Evolutionary conservation across 176 grass and related monocot genomes (phyloP).

Genomic region (Carex myosuroides): DNA sequence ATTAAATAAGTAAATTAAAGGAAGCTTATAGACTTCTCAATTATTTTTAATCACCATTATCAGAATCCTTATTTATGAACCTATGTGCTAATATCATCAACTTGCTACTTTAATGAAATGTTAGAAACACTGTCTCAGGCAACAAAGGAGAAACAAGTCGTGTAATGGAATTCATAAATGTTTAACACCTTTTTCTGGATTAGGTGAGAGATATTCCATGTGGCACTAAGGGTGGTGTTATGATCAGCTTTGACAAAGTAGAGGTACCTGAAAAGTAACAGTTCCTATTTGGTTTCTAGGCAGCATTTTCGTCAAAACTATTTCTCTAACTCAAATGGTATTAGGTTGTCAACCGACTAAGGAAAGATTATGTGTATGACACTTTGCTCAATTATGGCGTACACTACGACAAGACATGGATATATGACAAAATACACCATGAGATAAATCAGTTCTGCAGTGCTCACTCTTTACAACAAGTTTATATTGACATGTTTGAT

Average conservation of each 20-base stretch:
- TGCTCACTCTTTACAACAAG: conserved; percentile 88
- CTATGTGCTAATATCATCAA: neutral
- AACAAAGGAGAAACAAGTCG: neutral
- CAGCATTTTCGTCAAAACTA: neutral
- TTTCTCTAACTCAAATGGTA: conserved; percentile 13
- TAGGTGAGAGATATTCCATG: conserved; percentile 98
- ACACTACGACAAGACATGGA: conserved; percentile 97
- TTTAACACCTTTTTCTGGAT: conserved; percentile 9
- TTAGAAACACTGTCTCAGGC: neutral
- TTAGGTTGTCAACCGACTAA: conserved; percentile 93
- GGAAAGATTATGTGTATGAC: conserved; percentile 76
- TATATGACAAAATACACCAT: conserved; percentile 99
- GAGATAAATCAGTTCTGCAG: conserved; percentile 99
- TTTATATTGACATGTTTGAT: conserved; percentile 99
- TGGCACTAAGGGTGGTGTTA: conserved; percentile 98
- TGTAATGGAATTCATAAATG: neutral
- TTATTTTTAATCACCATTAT: neutral
- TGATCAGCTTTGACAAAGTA: conserved; percentile 99
- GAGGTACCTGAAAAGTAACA: conserved; percentile 46
- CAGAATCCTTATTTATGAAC: neutral
- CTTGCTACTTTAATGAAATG: neutral
- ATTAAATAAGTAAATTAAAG: neutral
- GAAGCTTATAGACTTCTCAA: neutral
- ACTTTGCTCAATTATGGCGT: conserved; percentile 95
- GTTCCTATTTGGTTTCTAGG: neutral